Base-by-base conservation (phyloP, 2,329 filamentous ascomycete species). In the Fusarium devonianum region DNA sequence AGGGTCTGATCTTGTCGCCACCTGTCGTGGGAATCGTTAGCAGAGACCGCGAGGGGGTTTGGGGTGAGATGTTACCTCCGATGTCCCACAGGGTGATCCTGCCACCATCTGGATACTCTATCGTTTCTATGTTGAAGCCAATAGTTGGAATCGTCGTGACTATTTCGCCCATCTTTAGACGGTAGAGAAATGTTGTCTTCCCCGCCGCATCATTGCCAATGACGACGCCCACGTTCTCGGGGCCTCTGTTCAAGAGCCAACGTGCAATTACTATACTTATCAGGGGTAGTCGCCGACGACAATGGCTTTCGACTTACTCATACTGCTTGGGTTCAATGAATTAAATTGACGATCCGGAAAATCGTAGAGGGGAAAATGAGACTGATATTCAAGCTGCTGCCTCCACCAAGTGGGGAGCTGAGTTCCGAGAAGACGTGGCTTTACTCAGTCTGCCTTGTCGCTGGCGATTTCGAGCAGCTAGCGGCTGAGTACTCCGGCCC, bases 71-170 rank as follows among this genome's bases (percentile, higher is more conserved):
- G 10, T 42, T 11, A 68, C 67, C 67, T 55, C 67, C 67, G 7
- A 68, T 46, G 14, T 69, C 65, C 67, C 67, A 69, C 2, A 69
- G 35, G 0, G 58, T 61, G 2, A 69, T 47, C 9, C 57, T 62
- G 6, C 49, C 51, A 5, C 60, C 56, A 34, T 58, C 42, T 0
- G 53, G 23, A 30, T 58, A 49, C 2, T 62, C 54, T 0, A 92
- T 86, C 3, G 86, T 89, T 76, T 97, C 92, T 56, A 97, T 90
- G 69, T 97, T 97, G 79, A 97, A 96, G 52, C 87, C 92, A 70
- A 96, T 94, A 63, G 92, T 97, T 56, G 92, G 92, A 69, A 97
- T 96, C 56, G 92, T 95, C 67, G 90, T 94, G 69, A 96, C 90
- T 70, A 91, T 89, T 81, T 95, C 87, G 73, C 90, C 89, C 67